Evolutionary conservation across 192 early-diverging fungal genomes (phyloP).

Genomic region (Entophlyctis luteolus): DNA sequence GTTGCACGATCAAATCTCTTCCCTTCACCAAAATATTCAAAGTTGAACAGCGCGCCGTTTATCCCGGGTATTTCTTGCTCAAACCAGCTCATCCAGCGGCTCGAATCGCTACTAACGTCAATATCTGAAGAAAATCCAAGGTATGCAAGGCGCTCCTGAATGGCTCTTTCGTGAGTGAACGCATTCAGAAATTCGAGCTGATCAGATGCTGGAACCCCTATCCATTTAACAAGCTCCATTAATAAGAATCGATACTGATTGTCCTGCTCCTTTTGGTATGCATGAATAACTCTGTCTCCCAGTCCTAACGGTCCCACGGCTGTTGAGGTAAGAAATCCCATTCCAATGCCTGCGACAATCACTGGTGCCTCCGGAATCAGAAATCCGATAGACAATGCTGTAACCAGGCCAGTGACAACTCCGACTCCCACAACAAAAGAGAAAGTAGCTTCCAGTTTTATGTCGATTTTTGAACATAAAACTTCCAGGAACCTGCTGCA

Average conservation of each 20-base stretch:
- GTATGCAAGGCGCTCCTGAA: constrained; percentile 15
- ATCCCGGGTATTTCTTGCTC: background rate
- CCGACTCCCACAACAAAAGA: constrained; percentile 29
- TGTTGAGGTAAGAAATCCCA: constrained; percentile 29
- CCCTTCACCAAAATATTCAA: constrained; percentile 24
- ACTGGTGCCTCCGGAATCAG: constrained; percentile 31
- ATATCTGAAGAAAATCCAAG: constrained; percentile 6
- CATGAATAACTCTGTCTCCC: constrained; percentile 29
- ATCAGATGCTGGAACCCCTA: constrained; percentile 14
- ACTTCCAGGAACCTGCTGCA: constrained; percentile 21
- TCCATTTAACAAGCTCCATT: constrained; percentile 34
- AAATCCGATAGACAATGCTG: constrained; percentile 27
- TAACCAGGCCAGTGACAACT: constrained; percentile 30
- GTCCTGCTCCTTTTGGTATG: constrained; percentile 28
- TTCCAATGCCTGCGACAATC: constrained; percentile 32
- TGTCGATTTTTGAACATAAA: constrained; percentile 27
- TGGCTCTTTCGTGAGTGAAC: constrained; percentile 26
- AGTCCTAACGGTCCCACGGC: constrained; percentile 28
- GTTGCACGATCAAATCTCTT: constrained; percentile 30
- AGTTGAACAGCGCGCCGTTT: constrained; percentile 17
- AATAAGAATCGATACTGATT: constrained; percentile 31
- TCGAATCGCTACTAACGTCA: constrained; percentile 18
- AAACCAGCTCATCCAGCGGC: constrained; percentile 15
- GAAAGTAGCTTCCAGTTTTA: constrained; percentile 26
- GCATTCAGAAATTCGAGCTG: constrained; percentile 32